These are phyloP conservation scores for Podochytrium sp. DNA, from an alignment of 192 early-diverging fungal species.

Conservation along the genomic window DNA sequence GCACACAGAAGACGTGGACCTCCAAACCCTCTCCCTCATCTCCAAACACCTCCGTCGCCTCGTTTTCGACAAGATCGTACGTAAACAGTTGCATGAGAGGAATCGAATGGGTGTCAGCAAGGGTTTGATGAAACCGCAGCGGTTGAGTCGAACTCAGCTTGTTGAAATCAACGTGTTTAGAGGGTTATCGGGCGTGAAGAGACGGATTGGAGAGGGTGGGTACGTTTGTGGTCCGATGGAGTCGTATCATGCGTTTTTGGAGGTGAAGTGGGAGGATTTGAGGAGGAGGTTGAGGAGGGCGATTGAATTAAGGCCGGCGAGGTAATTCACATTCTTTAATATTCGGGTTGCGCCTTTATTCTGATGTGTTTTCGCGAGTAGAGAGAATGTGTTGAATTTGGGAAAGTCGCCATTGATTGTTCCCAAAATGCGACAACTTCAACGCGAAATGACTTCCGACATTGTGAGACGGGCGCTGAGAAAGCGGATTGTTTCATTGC, in stretches of 20 bases:
- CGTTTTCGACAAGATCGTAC: conserved; percentile 7
- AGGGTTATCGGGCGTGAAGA: neutral
- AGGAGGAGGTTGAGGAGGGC: neutral
- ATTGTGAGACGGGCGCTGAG: neutral
- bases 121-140: neutral
- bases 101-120: neutral
- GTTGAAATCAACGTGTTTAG: conserved; percentile 3
- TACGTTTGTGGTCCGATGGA: neutral
- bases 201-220: neutral
- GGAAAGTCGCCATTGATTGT: neutral
- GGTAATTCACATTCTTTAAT: too few species aligned
- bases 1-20: neutral
- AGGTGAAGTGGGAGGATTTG: neutral
- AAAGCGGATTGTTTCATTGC: too few species aligned
- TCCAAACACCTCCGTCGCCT: neutral
- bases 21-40: neutral
- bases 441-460: neutral
- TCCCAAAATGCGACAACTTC: neutral
- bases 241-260: neutral
- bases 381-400: too few species aligned
- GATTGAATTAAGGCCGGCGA: neutral
- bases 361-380: too few species aligned
- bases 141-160: neutral
- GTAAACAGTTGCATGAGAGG: neutral
- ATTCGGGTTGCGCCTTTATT: too few species aligned